Conservation (phyloP, 139 green algal genomes). For the Edaphochlamys debaryana region DNA sequence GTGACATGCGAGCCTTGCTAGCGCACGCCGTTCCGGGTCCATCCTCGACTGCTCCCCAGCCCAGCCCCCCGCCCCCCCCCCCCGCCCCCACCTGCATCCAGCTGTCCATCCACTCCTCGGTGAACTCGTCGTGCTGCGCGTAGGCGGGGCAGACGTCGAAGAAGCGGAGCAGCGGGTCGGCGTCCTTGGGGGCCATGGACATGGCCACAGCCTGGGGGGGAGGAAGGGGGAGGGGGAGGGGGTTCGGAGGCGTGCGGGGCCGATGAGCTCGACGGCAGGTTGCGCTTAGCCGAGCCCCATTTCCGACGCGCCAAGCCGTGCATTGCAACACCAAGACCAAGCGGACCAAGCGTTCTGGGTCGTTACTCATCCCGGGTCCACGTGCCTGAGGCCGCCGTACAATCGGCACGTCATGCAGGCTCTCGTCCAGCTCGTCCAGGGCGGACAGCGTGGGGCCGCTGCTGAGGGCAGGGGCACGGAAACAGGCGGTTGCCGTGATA, state of each 20-base stretch:
- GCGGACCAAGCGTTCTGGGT: too few species aligned
- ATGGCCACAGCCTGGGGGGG: slow-evolving; percentile 58
- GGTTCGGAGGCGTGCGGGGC: too few species aligned
- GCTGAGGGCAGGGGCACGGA: too few species aligned
- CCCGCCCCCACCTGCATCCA: slow-evolving; percentile 58
- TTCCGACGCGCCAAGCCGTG: neutral
- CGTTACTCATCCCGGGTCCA: too few species aligned
- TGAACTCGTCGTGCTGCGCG: slow-evolving; percentile 49
- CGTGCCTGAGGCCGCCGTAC: slow-evolving; percentile 24
- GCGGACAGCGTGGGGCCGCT: neutral
- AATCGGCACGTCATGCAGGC: neutral
- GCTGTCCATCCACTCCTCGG: slow-evolving; percentile 46
- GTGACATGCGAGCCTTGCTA: too few species aligned
- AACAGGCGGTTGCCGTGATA: too few species aligned
- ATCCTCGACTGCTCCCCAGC: too few species aligned
- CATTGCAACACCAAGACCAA: too few species aligned
- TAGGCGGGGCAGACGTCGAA: slow-evolving; percentile 65
- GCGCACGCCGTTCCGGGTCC: too few species aligned
- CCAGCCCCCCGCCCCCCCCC: neutral
- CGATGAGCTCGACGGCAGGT: too few species aligned
- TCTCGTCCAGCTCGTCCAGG: slow-evolving; percentile 17
- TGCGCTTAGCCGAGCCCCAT: too few species aligned
- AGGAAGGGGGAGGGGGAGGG: neutral
- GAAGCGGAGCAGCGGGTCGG: slow-evolving; percentile 67
- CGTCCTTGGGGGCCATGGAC: slow-evolving; percentile 59